Evolutionary conservation across 805 yeast species (phyloP).

Genomic region (Saccharomycopsis guyanensis): DNA sequence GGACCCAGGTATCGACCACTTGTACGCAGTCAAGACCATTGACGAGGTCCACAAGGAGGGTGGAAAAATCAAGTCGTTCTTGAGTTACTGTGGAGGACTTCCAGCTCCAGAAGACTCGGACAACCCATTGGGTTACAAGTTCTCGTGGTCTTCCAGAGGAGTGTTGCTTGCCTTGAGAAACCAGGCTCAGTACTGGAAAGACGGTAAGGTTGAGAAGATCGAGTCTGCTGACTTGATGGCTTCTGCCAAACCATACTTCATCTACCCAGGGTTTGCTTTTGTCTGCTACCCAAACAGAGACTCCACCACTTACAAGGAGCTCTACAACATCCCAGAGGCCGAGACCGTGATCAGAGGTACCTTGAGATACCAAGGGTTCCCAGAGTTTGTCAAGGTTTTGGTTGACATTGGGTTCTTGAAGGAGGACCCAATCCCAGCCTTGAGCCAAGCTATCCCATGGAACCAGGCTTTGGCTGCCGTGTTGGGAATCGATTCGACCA

Average conservation of each 20-base stretch:
- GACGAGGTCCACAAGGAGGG: slow-evolving; percentile 89
- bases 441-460: slow-evolving; percentile 66
- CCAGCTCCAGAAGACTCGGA: slow-evolving; percentile 98
- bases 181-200: slow-evolving; percentile 80
- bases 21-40: slow-evolving; percentile 96
- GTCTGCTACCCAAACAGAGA: slow-evolving; percentile 98
- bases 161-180: slow-evolving; percentile 93
- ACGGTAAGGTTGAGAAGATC: slow-evolving; percentile 75
- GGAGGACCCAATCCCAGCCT: slow-evolving; percentile 59
- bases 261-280: slow-evolving; percentile 91
- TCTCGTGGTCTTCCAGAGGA: slow-evolving; percentile 99
- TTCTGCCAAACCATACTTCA: slow-evolving; percentile 88
- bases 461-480: slow-evolving; percentile 74
- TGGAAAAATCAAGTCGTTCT: slow-evolving; percentile 90
- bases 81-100: slow-evolving; percentile 97
- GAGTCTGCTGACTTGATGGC: slow-evolving; percentile 90
- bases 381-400: slow-evolving; percentile 90
- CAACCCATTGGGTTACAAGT: slow-evolving; percentile 97
- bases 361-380: slow-evolving; percentile 96
- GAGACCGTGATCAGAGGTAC: slow-evolving; percentile 96
- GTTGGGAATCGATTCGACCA: slow-evolving; percentile 63
- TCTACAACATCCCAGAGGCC: slow-evolving; percentile 94
- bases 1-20: slow-evolving; percentile 98
- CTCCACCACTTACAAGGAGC: slow-evolving; percentile 86
- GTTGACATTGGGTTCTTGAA: slow-evolving; percentile 90